Evolutionary conservation across 495 filamentous ascomycete genomes (phyloP).

Genomic region (Platismatia glauca): DNA sequence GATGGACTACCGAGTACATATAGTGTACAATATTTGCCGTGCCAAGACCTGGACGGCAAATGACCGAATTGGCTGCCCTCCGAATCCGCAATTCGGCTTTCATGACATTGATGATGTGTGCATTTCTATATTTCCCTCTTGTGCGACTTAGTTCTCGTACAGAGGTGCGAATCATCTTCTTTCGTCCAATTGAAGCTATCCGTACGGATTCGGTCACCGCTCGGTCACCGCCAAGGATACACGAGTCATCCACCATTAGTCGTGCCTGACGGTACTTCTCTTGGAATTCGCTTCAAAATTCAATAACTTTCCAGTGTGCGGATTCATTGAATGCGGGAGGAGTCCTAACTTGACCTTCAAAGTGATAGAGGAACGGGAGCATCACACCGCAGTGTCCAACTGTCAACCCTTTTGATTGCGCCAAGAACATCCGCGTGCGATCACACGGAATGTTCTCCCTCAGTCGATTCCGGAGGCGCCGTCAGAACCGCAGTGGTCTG

Average conservation of each 20-base stretch:
- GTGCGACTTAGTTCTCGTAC: neutral
- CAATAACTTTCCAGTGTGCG: neutral
- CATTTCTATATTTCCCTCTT: neutral
- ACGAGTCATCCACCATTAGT: neutral
- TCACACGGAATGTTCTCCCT: neutral
- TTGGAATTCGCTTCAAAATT: neutral
- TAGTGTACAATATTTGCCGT: neutral
- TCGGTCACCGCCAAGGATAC: neutral
- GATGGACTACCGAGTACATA: too few species aligned
- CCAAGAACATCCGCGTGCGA: neutral
- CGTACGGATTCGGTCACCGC: neutral
- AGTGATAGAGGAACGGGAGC: neutral
- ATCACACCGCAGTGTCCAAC: neutral
- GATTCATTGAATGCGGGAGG: neutral
- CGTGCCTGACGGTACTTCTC: neutral
- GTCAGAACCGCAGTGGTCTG: neutral
- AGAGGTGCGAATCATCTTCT: neutral
- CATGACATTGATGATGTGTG: neutral
- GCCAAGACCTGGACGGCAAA: neutral
- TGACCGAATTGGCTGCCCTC: too few species aligned
- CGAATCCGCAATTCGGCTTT: neutral
- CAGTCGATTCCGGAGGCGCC: neutral
- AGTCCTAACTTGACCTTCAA: neutral
- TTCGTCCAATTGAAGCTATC: neutral
- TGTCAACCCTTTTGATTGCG: neutral